Base-by-base conservation (phyloP, 2,329 filamentous ascomycete genomes). In the Massarina eburnea region DNA sequence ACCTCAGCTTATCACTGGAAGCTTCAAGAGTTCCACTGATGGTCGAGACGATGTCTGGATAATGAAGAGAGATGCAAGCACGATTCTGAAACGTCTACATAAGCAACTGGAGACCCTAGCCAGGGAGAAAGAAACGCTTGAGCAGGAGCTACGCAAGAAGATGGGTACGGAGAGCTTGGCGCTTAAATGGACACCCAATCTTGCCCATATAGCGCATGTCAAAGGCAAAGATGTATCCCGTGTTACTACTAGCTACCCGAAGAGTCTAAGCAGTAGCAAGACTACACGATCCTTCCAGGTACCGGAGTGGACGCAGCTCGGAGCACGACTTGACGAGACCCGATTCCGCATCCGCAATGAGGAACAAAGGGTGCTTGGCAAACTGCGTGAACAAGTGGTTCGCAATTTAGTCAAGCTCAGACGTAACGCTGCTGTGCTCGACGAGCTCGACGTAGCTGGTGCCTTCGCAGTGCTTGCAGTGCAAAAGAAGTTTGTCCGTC, bases 161-260 rank as follows among this genome's bases (percentile, higher is more conserved):
- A 77, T 92, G 34, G 49, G 50, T 17, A 57, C 58, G 20, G 49
- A 61, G 19, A 68, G 80, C 47, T 78, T 97, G 34, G 87, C 84
- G 1, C 79, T 99, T 17, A 88, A 86, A 59, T 97, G 91, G 88
- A 90, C 86, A 1, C 87, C 92, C 0, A 86, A 85, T 12, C 79
- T 96, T 2, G 92, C 94, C 8, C 89, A 99, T 67, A 88, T 95
- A 61, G 91, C 88, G 58, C 91, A 97, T 66, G 81, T 97, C 58
- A 94, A 86, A 69, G 90, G 90, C 26, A 91, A 88, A 66, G 87
- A 94, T 59, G 55, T 52, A 4, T 39, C 55, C 12, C 61, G 65
- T n/a, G 62, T 62, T 6, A 57, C 56, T 6, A 7, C 40, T 76
- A 40, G 69, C 66, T 37, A 73, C 70, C 49, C 77, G 10, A 63